Conservation (phyloP, 2,329 filamentous ascomycete species). For the Fusarium domesticum region DNA sequence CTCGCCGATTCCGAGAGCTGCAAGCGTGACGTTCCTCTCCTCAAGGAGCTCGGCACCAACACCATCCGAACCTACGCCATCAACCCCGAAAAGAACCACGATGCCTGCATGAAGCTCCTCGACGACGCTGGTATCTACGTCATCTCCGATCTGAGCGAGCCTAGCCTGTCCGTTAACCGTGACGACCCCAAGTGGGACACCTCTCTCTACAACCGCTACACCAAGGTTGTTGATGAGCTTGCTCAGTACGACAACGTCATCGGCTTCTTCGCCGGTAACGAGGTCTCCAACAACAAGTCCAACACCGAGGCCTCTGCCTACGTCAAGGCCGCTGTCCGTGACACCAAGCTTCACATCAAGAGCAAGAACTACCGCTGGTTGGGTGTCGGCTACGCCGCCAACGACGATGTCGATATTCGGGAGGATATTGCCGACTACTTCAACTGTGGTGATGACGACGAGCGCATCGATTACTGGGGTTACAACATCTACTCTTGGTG, state of each 20-base stretch:
- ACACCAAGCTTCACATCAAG: conserved; percentile 93
- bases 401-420: conserved; percentile 84
- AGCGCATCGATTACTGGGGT: conserved; percentile 92
- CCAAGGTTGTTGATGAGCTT: conserved; percentile 75
- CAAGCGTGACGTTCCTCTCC: conserved; percentile 79
- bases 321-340: conserved; percentile 96
- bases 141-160: conserved; percentile 84
- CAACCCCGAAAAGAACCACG: conserved; percentile 75
- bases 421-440: conserved; percentile 85
- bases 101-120: conserved; percentile 78
- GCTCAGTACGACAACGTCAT: conserved; percentile 84
- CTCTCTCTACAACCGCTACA: conserved; percentile 77
- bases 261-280: conserved; percentile 98
- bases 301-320: conserved; percentile 90
- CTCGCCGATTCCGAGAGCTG: conserved; percentile 70
- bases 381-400: conserved; percentile 93
- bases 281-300: conserved; percentile 84
- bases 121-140: conserved; percentile 90
- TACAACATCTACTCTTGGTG: conserved; percentile 99
- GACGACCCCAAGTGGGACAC: conserved; percentile 75
- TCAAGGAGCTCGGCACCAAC: conserved; percentile 80
- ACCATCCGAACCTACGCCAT: conserved; percentile 94
- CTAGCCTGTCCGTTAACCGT: conserved; percentile 79
- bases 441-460: conserved; percentile 70
- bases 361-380: conserved; percentile 71